These are phyloP conservation scores for Corylus avellana DNA, from an alignment of 306 rosid species.

Conservation along the genomic window DNA sequence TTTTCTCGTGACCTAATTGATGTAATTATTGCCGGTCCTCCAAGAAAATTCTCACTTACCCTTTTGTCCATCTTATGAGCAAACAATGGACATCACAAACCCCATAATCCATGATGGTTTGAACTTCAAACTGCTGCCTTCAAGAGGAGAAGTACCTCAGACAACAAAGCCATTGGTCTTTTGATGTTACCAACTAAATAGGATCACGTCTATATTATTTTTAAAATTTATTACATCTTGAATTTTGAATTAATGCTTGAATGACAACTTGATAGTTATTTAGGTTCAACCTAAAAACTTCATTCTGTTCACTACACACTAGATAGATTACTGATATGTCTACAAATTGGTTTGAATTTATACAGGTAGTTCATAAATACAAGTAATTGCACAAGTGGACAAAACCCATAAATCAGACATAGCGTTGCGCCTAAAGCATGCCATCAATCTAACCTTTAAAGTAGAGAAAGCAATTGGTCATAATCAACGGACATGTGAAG, in stretches of 20 bases:
- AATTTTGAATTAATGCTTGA: background rate
- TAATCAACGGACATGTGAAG: background rate
- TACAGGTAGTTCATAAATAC: background rate
- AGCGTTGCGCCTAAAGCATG: background rate
- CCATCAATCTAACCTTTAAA: background rate
- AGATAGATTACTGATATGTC: background rate
- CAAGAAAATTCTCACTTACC: background rate
- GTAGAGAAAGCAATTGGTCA: background rate
- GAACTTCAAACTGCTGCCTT: background rate
- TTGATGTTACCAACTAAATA: background rate
- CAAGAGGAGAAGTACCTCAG: background rate
- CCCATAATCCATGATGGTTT: background rate
- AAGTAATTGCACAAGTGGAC: background rate
- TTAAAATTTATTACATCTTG: background rate
- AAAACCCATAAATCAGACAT: background rate
- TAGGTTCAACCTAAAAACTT: background rate
- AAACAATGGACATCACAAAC: background rate
- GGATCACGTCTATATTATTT: background rate
- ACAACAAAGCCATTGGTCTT: background rate
- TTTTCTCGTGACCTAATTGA: background rate
- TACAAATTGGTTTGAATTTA: background rate
- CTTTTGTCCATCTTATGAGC: background rate
- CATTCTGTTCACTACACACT: background rate
- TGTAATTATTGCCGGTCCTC: background rate
- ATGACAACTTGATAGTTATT: background rate